Evolutionary conservation across 441 rosid genomes (phyloP), one percentile per base, ranked within the genome.

Genomic region (Manihot esculenta): DNA sequence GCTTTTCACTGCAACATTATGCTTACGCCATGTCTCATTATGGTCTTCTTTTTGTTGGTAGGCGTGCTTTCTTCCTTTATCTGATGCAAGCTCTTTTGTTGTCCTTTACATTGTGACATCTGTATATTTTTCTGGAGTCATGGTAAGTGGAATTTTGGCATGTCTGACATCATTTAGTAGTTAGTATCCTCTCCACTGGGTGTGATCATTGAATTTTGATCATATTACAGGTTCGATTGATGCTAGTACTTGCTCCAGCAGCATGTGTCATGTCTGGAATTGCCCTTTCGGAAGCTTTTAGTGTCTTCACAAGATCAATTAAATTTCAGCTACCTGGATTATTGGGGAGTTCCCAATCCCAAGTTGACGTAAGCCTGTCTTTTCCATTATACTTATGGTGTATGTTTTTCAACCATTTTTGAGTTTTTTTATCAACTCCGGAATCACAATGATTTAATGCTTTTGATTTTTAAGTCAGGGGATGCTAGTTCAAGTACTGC

Each of bases 241-340:
- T 96, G 99, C 98, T 96, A 70, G 98, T 96, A 38, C 82, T 96
- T 87, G 99, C 99, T 83, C 99, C 99, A 67, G 99, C 99, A 62
- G 99, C 99, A 69, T 96, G 99, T 83, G 91, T 96, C 78, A 82
- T 87, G 92, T 96, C 99, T 85, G 99, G 99, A 67, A 96, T 96
- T 76, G 96, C 99, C 69, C 93, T 96, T 53, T 96, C 99, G 72
- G 93, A 93, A 83, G 91, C 99, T 74, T 93, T 96, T 86, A 90
- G 81, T 81, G 91, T 91, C 76, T 84, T 93, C 69, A 93, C 98
- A 42, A 69, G 84, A 65, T 96, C 99, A 78, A 88, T 96, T 75
- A 96, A 96, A 85, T 96, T 89, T 81, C 98, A 93, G 75, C 78
- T 91, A 56, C 85, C 85, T 30, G 89, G 88, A 65, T 26, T 45